Base-by-base conservation (phyloP, 768 basidiomycete genomes). In the Hebeloma cylindrosporum region DNA sequence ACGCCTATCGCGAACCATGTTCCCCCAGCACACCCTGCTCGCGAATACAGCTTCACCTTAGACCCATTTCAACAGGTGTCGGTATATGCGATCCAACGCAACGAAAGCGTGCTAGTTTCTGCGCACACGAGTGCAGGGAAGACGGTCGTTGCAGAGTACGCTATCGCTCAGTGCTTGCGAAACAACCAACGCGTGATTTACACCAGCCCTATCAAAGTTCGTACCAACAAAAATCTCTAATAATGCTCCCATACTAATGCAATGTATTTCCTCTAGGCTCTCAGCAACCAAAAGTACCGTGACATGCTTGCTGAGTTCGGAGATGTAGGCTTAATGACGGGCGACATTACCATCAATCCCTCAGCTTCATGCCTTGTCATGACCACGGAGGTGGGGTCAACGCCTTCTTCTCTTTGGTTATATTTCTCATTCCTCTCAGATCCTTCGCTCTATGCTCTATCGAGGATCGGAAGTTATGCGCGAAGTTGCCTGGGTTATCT, bases 401-500 rank as follows among this genome's bases (percentile, higher is more conserved):
- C n/a, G 31, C 29, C 11, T 34, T 20, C 5, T 40, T 8, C 18
- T 18, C 31, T 40, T 21, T 22, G 33, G 29, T 16, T 25, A 20
- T 34, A 16, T 13, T 3, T 22, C 13, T 3, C 6, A 27, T 22
- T 48, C 16, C 26, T 26, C 6, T n/a, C 21, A 98, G 93, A 98
- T 99, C 83, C 65, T 99, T 40, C 84, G 96, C 14, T 97, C 94
- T 4, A 99, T 99, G 95, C 72, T 99, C 20, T 99, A 99, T 61
- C 85, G 96, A 42, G 96, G 96, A 28, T 97, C 93, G 3, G 96
- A 99, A 70, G 87, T 99, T 54, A 94, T 98, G 88, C 89, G 96
- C 45, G 96, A 99, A 72, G 95, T 99, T n/a, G 93, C 94, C 1
- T 99, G 96, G 96, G 95, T 98, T 45, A 82, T 99, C 53, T 99